Base-by-base conservation (phyloP, 495 filamentous ascomycete genomes). In the Lasiosphaeria miniovina region DNA sequence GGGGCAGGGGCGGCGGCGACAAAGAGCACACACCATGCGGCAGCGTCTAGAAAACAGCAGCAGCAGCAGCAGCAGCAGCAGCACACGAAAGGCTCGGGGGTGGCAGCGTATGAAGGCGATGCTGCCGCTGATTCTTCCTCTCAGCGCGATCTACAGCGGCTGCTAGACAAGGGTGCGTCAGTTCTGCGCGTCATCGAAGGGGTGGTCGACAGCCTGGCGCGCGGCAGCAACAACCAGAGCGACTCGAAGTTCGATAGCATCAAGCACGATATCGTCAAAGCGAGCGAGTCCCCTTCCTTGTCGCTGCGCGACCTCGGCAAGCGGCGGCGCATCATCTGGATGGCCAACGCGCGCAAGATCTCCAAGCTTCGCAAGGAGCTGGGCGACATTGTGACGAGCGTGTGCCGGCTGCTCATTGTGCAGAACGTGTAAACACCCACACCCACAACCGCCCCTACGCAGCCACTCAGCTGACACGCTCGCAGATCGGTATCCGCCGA, bases 401-500 rank as follows among this genome's bases (percentile, higher is more conserved):
- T 54, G n/a, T 54, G 52, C n/a, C 36, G 38, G 4, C 36, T 32
- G 14, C 17, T 54, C 1, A 54, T 54, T 34, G 36, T 15, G 8
- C 36, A 54, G 4, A 43, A 54, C 31, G 52, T 54, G 52, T 54
- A 24, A 45, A 36, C 3, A 8, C 9, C 31, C 5, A 50, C 43
- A 31, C 10, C 24, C 24, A 24, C 24, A 24, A 24, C 24, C 24
- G 1, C 24, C 24, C 24, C 24, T 24, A 24, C 24, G 2, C 24
- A 24, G 24, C 24, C 24, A n/a, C n/a, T n/a, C n/a, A n/a, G n/a
- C n/a, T n/a, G n/a, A n/a, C n/a, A n/a, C n/a, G n/a, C n/a, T n/a
- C n/a, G n/a, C n/a, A 57, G 54, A 36, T 57, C 54, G 12, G 43
- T 49, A 17, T 57, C 54, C 3, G 54, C 54, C 31, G 54, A 57